These are phyloP conservation scores for Talinum fruticosum DNA, from an alignment of 148 eudicot genomes.

Conservation along the genomic window DNA sequence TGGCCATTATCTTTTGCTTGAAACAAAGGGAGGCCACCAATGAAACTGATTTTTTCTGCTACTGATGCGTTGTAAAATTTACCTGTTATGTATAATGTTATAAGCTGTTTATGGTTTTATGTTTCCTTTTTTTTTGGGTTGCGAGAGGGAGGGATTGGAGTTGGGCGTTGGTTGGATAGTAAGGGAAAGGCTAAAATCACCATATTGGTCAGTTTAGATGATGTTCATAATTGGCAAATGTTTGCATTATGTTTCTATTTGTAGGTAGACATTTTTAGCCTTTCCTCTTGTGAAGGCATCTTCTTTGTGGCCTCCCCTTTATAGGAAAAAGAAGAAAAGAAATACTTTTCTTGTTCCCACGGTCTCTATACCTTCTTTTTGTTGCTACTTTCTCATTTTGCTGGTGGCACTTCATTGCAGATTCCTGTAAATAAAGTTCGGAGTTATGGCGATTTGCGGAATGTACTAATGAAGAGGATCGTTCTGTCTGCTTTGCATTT, in stretches of 20 bases:
- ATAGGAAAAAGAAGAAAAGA: background rate
- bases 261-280: background rate
- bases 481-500: constrained; percentile 98
- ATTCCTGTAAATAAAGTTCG: constrained; percentile 87
- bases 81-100: background rate
- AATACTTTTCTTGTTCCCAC: background rate
- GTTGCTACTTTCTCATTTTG: background rate
- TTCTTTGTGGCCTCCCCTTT: background rate
- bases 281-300: background rate
- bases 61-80: background rate
- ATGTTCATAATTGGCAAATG: background rate
- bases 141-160: background rate
- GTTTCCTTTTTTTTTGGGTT: background rate
- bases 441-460: constrained; percentile 80
- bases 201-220: background rate
- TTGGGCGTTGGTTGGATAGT: background rate
- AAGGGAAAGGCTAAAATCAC: background rate
- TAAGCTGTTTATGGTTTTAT: background rate
- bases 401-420: constrained; percentile 39
- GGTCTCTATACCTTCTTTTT: background rate
- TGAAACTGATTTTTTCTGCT: background rate
- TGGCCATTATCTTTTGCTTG: background rate
- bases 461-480: constrained; percentile 97
- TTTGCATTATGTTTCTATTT: background rate
- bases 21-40: no score